Base-by-base conservation (phyloP, 805 yeast genomes). In the Lachancea kluyveri region DNA sequence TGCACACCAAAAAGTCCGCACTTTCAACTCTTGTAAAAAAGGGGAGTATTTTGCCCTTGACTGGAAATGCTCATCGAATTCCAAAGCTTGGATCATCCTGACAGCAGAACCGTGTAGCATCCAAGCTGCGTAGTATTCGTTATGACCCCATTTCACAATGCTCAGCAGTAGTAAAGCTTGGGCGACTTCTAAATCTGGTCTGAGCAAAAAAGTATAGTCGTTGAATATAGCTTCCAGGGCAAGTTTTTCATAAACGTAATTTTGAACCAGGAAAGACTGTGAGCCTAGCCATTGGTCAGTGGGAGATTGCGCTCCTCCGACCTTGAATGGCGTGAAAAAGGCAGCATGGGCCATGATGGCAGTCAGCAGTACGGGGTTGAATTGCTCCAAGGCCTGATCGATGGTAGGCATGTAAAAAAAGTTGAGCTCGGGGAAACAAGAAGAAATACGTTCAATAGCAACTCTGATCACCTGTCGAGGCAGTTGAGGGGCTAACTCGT, bases 51-150 rank as follows among this genome's bases (percentile, higher is more conserved):
- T 30, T 24, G 28, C 22, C 11, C 20, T 30, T 8, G 28, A 20
- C 8, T 25, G 26, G 25, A 35, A 35, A 3, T 31, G 6, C 13
- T 30, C 39, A 24, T 35, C 39, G 21, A 33, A 33, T 21, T 33
- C 29, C 13, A 36, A 15, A 8, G 40, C 30, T 24, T 36, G 40
- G n/a, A 36, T 18, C 34, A 36, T 25, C 17, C 40, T 24, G 9
- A 24, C 21, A 10, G 31, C 40, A 25, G 28, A 28, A 8, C 40
- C 37, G 22, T 33, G 37, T 18, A 36, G 28, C 40, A 36, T 36
- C 40, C 40, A 36, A 9, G 37, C 18, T 7, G 33, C 31, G 28
- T 24, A 36, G 24, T 36, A 36, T 11, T 36, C 40, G 14, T 26
- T 33, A 10, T 36, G 33, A 8, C 40, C 40, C 36, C 40, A 36